Evolutionary conservation across 345 rosid genomes (phyloP), one percentile per base, ranked within the genome.

Genomic region (Moringa oleifera): DNA sequence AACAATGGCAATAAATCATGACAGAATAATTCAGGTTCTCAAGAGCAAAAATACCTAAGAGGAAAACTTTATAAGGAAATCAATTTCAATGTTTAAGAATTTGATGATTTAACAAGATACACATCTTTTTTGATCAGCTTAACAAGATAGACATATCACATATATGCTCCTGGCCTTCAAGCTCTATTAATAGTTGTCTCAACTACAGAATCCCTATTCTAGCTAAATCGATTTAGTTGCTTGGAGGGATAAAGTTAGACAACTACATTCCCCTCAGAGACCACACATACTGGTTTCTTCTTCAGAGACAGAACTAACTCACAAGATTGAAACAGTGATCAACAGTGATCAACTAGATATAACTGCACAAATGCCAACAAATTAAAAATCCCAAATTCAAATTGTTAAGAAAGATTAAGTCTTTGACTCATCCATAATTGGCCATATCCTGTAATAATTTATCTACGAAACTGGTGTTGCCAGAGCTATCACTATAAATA

Each of bases 341-440:
- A 41, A 9, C 17, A 15, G 12, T 41, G 12, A 9, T 1, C 47
- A 7, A 41, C 47, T 41, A 41, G 9, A 41, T 16, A 41, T 41
- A 41, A 41, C 12, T 1, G 47, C 47, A 4, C 47, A 41, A 41
- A 41, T 1, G 12, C 47, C 6, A 7, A 7, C 47, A 41, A 41
- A 41, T 7, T 7, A 1, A 41, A 1, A 41, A 41, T 15, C 12
- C 47, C 17, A 41, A 41, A 7, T 41, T 41, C 47, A 41, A 41
- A 41, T 15, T 41, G 17, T 51, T 21, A 51, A 64, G 25, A 37
- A 67, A 23, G 23, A 20, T 12, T 13, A 58, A n/a, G 33, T 47
- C 55, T 15, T 37, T 49, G 53, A 19, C 65, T 53, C 61, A 57
- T 57, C 51, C 28, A 63, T 21, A 19, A 41, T 41, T 41, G 47